Conservation (phyloP, 345 rosid genomes). For the Passiflora organensis region DNA sequence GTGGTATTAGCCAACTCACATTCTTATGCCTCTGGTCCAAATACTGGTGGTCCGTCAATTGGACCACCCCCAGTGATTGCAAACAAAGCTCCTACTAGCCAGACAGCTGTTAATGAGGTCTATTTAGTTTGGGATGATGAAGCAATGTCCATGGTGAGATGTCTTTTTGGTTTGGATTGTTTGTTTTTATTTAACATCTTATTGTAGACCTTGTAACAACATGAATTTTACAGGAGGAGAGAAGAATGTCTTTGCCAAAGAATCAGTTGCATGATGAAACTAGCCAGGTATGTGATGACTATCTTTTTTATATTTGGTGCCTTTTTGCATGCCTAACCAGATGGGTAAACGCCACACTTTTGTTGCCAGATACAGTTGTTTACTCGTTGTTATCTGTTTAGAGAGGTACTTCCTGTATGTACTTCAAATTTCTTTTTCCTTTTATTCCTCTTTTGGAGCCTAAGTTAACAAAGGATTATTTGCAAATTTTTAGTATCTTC, state of each 20-base stretch:
- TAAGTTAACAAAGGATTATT: neutral
- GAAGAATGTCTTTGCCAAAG: conserved; percentile 80
- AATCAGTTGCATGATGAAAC: conserved; percentile 99
- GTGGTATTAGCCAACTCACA: conserved; percentile 55
- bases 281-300: conserved; percentile 99
- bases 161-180: conserved; percentile 3
- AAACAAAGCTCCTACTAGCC: conserved; percentile 74
- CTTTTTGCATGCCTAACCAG: conserved; percentile 63
- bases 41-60: conserved; percentile 90
- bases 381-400: conserved; percentile 42
- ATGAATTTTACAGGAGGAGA: conserved; percentile 73
- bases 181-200: neutral
- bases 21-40: conserved; percentile 96
- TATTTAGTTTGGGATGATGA: conserved; percentile 99
- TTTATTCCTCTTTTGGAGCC: conserved; percentile 17
- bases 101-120: conserved; percentile 78
- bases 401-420: conserved; percentile 49
- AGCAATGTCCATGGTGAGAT: conserved; percentile 93
- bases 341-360: conserved; percentile 57
- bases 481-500: neutral
- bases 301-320: conserved; percentile 40
- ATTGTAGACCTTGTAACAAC: conserved; percentile 11
- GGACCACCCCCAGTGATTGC: conserved; percentile 99
- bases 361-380: conserved; percentile 58
- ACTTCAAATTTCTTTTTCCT: conserved; percentile 23